Base-by-base conservation (phyloP, 2,329 filamentous ascomycete species). In the Cytospora leucostoma region DNA sequence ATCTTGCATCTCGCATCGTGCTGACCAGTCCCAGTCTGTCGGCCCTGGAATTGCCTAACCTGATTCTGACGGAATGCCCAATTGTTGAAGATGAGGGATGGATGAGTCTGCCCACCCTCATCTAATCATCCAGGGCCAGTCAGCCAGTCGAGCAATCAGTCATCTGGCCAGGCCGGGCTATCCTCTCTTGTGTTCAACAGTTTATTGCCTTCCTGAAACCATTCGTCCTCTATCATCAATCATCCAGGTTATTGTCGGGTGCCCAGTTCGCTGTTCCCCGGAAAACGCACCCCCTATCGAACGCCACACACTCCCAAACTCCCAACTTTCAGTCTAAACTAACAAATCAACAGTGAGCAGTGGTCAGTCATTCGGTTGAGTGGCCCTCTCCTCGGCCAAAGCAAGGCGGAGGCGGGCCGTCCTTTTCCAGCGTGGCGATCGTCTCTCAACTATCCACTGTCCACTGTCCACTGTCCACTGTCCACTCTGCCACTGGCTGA, bases 21-120 rank as follows among this genome's bases (percentile, higher is more conserved):
- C 34, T 40, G 59, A 35, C 63, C 58, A 64, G 21, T 57, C 59
- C 33, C 38, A 10, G 50, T 4, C 27, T 27, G 37, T 53, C 33
- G 27, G 15, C 12, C n/a, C 49, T 32, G 59, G 53, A 54, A 62
- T 58, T 54, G 59, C 58, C 54, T 55, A 50, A 59, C 27, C 27
- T 27, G 27, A 27, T 27, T 27, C 27, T 27, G 27, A 4, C 27
- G 27, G 27, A 27, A 27, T 27, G 27, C 27, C 27, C 27, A 27
- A 27, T 27, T 27, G 27, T 27, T 4, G 27, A 27, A 27, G 27
- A 33, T 27, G 49, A 7, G 40, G 19, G 13, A 10, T 15, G 15
- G 13, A n/a, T 19, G 17, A 19, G 40, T 8, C 17, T 44, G 17
- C 40, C 40, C 40, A 44, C 8, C 12, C 3, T 10, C 12, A 37